Percentiles rank a stretch among this genome's conserved stretches.
Conservation (phyloP, 768 basidiomycete genomes). For the Naganishia friedmannii region DNA sequence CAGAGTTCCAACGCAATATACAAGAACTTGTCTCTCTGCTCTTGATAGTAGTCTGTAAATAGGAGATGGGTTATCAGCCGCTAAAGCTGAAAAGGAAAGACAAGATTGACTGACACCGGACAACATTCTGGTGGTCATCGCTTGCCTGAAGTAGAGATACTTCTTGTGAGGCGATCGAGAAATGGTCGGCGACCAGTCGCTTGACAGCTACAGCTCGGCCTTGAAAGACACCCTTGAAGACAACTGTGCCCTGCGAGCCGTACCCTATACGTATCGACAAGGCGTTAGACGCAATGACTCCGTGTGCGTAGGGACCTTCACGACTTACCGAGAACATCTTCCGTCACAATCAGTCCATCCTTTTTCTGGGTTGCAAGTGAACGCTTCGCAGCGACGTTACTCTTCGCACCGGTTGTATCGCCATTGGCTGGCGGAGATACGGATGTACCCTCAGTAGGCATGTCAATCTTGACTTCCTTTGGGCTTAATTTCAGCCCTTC, state of each 20-base stretch:
- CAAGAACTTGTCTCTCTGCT: conserved; percentile 85
- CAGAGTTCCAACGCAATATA: conserved; percentile 92
- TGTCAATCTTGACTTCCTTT: conserved; percentile 22
- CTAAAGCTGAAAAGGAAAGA: not conserved
- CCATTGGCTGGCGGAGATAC: conserved; percentile 22
- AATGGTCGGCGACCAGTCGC: conserved; percentile 89
- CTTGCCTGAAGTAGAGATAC: conserved; percentile 91
- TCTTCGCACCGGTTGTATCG: conserved; percentile 41
- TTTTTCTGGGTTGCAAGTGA: conserved; percentile 57
- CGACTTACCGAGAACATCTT: conserved; percentile 52
- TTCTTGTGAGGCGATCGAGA: conserved; percentile 88
- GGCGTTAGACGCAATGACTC: conserved; percentile 55
- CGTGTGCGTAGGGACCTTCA: conserved; percentile 58
- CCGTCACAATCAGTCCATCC: conserved; percentile 49
- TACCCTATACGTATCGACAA: conserved; percentile 61
- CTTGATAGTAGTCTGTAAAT: conserved; percentile 77
- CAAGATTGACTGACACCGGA: conserved; percentile 52
- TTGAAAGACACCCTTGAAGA: conserved; percentile 90
- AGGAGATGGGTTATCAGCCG: conserved; percentile 15
- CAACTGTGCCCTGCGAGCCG: conserved; percentile 94
- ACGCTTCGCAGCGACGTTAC: conserved; percentile 42
- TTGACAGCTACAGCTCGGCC: conserved; percentile 98
- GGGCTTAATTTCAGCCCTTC: conserved; percentile 30
- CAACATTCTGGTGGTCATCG: conserved; percentile 97
- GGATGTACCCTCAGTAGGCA: conserved; percentile 32